phyloP scores from a whole-genome alignment of 164 flowering plant species.

The Annona cherimola region DNA sequence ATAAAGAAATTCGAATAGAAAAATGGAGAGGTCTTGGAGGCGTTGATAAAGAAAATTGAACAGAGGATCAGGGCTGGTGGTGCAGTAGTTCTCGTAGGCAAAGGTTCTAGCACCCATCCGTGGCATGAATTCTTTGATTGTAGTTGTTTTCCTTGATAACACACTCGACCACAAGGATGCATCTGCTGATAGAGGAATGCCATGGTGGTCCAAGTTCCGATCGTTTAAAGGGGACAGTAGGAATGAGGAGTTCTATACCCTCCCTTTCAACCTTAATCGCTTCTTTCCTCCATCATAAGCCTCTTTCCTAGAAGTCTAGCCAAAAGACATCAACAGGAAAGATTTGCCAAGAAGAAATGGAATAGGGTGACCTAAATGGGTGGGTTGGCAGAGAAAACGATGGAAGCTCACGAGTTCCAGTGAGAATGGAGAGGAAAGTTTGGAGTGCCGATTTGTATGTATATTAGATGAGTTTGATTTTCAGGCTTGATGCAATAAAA shows the following conservation, averaged over 20 bases:
- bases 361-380: background rate
- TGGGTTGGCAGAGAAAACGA: background rate
- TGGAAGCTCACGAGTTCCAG: background rate
- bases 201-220: conserved; percentile 95
- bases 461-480: background rate
- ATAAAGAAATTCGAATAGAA: no score
- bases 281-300: conserved; percentile 87
- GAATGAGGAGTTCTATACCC: conserved; percentile 95
- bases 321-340: no score
- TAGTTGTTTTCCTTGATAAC: conserved; percentile 86
- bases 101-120: no score
- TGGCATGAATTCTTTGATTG: no score
- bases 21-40: no score
- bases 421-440: conserved; percentile 2
- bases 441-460: conserved; percentile 1
- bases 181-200: conserved; percentile 92
- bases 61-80: no score
- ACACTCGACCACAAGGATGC: conserved; percentile 88
- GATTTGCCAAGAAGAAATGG: background rate
- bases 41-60: no score
- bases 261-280: conserved; percentile 95
- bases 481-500: conserved; percentile 5
- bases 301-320: background rate
- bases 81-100: no score
- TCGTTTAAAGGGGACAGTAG: conserved; percentile 88